Conservation (phyloP, 768 basidiomycete species). For the Naganishia antarctica region DNA sequence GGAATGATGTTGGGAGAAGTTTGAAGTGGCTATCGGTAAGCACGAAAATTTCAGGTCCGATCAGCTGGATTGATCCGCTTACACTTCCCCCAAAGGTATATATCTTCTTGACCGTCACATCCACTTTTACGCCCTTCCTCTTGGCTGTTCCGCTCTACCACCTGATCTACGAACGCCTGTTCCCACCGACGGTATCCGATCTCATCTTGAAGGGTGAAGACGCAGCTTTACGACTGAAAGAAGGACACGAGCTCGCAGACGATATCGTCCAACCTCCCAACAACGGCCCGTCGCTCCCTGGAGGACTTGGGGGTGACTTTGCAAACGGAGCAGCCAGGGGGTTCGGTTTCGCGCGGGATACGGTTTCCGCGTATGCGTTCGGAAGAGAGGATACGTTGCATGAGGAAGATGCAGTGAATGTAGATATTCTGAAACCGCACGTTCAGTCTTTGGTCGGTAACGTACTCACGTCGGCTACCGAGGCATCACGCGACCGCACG, state of each 20-base stretch:
- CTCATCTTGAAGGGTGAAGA: conserved; percentile 10
- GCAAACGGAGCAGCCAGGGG: conserved; percentile 6
- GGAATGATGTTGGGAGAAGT: conserved; percentile 21
- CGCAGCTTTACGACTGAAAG: neutral
- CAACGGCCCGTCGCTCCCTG: neutral
- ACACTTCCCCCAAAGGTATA: neutral
- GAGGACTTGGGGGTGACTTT: neutral
- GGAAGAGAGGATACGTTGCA: neutral
- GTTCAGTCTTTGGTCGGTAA: neutral
- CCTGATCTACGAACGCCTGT: conserved; percentile 25
- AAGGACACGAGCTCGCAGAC: conserved; percentile 23
- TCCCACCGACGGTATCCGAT: conserved; percentile 21
- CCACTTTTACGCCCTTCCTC: conserved; percentile 27
- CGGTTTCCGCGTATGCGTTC: conserved; percentile 1
- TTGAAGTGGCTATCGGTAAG: conserved; percentile 23
- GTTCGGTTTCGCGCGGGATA: conserved; percentile 16
- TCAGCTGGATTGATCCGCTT: too few species aligned
- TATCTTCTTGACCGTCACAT: conserved; percentile 1
- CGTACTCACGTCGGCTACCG: neutral
- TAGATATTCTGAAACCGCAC: conserved; percentile 3
- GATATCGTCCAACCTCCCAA: conserved; percentile 3
- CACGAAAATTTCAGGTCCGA: too few species aligned
- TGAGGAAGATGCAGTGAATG: conserved; percentile 1
- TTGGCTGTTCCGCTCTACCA: conserved; percentile 26
- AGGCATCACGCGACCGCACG: neutral